Evolutionary conservation across 2,329 filamentous ascomycete species (phyloP), one percentile per base, ranked within the genome.

Genomic region (Xylariaceae sp.): DNA sequence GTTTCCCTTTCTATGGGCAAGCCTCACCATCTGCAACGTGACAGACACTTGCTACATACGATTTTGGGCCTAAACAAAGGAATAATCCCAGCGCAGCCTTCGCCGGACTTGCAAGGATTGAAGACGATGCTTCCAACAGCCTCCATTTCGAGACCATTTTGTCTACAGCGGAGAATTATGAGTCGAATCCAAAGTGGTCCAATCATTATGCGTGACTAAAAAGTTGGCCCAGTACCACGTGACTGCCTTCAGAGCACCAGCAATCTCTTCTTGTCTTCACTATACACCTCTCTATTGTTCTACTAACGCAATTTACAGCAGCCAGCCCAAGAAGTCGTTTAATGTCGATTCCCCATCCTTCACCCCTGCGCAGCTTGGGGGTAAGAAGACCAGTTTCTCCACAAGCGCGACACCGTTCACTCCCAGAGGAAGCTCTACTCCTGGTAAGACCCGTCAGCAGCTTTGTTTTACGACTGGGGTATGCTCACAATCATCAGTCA

Each of bases 341-440:
- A 99, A 96, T 72, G 94, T 96, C 67, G 94, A 97, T 67, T 97
- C 94, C 7, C 93, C 94, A 10, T 91, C 93, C 41, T 99, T 99
- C 71, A 97, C 91, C 0, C 93, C 93, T 5, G 77, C 83, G 11
- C 73, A 74, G 53, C 62, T 80, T 36, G 73, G 75, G 1, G 68
- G 75, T 20, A 91, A 91, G 72, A 88, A 88, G 65, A 81, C 87
- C 8, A 87, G 87, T 7, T 92, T 97, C 60, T 94, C 92, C 6
- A 92, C 89, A n/a, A 94, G 83, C 70, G 94, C 93, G 18, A 89
- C 91, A 16, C 86, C 90, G 4, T 95, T 95, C 65, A 94, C 89
- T 15, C 91, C 91, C 27, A 82, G 89, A 64, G 85, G 79, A 55
- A 70, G 75, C 49, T 56, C 62, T 37, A 59, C 64, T 42, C 52